Evolutionary conservation across 306 rosid genomes (phyloP).

Genomic region (Dalbergia oliveri): DNA sequence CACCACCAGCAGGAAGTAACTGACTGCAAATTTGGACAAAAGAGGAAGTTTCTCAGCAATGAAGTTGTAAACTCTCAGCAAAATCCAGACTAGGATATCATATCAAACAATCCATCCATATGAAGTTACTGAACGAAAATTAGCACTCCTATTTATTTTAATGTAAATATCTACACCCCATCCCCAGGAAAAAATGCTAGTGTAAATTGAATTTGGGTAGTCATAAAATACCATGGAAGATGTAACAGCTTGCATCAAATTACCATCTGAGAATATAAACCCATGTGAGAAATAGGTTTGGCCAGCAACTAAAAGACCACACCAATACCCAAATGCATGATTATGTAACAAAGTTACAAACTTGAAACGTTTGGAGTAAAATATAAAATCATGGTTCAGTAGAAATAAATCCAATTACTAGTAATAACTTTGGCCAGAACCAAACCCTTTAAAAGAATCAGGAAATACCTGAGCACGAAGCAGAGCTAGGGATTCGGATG

Average conservation of each 20-base stretch:
- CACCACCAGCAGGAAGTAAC: neutral
- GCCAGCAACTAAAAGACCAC: neutral
- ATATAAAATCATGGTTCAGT: neutral
- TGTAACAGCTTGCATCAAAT: conserved; percentile 7
- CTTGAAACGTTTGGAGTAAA: conserved; percentile 7
- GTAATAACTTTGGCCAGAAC: neutral
- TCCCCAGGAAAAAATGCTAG: too few relatives aligned
- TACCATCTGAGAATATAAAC: neutral
- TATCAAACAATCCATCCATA: conserved; percentile 10
- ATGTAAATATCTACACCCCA: too few relatives aligned
- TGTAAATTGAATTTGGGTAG: too few relatives aligned
- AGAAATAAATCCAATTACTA: neutral
- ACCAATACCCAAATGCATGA: conserved; percentile 19
- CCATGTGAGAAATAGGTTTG: conserved; percentile 7
- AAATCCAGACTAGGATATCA: neutral
- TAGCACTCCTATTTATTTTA: too few relatives aligned
- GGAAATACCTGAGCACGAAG: conserved; percentile 21
- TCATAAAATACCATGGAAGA: neutral
- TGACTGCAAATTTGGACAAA: conserved; percentile 41
- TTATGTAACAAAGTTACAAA: conserved; percentile 4
- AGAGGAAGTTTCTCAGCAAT: conserved; percentile 10
- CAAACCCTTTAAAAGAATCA: conserved; percentile 27
- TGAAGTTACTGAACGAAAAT: too few relatives aligned
- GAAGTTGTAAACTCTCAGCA: conserved; percentile 18
- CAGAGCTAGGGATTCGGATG: conserved; percentile 8